A percentile compares a stretch with the other conserved stretches of the same genome.
Conservation (phyloP, 805 yeast genomes). For the Yarrowia sp. region DNA sequence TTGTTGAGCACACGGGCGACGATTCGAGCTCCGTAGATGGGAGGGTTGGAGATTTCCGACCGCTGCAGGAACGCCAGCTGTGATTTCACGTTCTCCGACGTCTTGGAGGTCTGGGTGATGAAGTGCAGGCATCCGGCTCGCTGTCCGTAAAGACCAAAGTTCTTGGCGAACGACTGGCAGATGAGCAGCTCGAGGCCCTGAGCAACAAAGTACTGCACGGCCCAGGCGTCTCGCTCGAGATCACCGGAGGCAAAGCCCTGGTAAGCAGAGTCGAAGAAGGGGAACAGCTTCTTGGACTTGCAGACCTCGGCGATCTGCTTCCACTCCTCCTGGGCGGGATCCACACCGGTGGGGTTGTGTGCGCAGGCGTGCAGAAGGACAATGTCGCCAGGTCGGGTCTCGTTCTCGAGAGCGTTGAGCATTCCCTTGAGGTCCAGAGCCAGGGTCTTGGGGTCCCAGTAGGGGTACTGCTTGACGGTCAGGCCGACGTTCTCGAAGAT, state of each 20-base stretch:
- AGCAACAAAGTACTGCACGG: conserved; percentile 48
- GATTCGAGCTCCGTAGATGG: conserved; percentile 88
- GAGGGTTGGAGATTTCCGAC: conserved; percentile 89
- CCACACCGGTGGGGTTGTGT: conserved; percentile 96
- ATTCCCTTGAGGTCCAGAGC: conserved; percentile 64
- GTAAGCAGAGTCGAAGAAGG: conserved; percentile 90
- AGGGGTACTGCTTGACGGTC: conserved; percentile 57
- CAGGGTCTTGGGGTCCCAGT: conserved; percentile 63
- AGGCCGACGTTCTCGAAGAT: conserved; percentile 78
- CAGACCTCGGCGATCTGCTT: conserved; percentile 64
- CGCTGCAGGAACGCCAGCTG: conserved; percentile 82
- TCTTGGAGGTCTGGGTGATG: conserved; percentile 49
- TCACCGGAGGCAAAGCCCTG: conserved; percentile 93
- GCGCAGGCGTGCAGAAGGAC: conserved; percentile 91
- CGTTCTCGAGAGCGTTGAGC: conserved; percentile 54
- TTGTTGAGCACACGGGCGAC: conserved; percentile 73
- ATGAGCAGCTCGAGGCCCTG: conserved; percentile 47
- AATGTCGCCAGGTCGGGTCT: conserved; percentile 58
- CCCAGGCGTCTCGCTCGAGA: conserved; percentile 66
- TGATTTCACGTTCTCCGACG: conserved; percentile 57
- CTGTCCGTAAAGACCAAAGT: conserved; percentile 94
- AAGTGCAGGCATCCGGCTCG: conserved; percentile 81
- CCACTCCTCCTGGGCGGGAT: conserved; percentile 83
- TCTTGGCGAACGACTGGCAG: conserved; percentile 92
- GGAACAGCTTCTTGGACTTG: conserved; percentile 59